Conservation (phyloP, 495 filamentous ascomycete genomes). For the Tuber melanosporum region DNA sequence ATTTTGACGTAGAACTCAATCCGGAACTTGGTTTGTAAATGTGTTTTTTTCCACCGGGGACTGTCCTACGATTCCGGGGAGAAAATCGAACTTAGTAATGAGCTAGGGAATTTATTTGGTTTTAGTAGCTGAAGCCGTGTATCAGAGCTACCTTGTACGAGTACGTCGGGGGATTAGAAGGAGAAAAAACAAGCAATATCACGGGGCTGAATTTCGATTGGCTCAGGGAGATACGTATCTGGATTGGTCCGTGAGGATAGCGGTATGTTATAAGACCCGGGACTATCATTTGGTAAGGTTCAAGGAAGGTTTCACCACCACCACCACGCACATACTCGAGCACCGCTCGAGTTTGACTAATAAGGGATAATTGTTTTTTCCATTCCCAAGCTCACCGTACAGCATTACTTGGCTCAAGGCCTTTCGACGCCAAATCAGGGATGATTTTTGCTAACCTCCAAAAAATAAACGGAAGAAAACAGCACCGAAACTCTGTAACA, state of each 20-base stretch:
- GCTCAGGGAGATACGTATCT: background rate
- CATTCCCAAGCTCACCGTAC: background rate
- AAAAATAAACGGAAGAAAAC: background rate
- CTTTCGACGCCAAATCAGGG: background rate
- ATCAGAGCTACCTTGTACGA: background rate
- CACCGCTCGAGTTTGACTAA: background rate
- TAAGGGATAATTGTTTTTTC: conserved; percentile 4
- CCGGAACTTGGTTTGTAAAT: background rate
- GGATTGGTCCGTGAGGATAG: background rate
- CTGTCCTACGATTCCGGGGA: background rate
- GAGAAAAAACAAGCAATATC: background rate
- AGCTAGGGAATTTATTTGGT: background rate
- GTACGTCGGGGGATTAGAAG: background rate
- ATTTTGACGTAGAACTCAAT: background rate
- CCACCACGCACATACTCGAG: background rate
- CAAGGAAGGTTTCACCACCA: background rate
- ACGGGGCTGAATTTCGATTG: background rate
- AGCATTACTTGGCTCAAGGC: background rate
- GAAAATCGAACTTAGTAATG: background rate
- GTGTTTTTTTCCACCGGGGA: background rate
- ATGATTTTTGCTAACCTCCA: background rate
- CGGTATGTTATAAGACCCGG: background rate
- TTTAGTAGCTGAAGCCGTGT: background rate
- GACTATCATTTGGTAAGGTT: background rate
- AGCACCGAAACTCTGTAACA: background rate